A percentile compares a stretch with the other conserved stretches of the same genome.
These are phyloP conservation scores for Lantana camara DNA, from an alignment of 257 asterid species.

Conservation along the genomic window DNA sequence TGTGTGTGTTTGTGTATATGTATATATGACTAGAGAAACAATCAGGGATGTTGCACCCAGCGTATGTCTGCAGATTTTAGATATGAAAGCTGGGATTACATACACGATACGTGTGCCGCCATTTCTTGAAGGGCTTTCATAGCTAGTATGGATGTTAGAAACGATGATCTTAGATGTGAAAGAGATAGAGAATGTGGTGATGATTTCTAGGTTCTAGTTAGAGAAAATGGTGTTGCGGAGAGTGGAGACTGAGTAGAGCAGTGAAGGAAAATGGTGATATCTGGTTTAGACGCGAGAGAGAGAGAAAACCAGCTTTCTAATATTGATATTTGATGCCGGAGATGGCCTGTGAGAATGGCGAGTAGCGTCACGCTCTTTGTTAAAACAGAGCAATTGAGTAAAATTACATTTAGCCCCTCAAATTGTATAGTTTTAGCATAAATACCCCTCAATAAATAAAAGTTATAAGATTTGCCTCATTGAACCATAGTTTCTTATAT, in stretches of 20 bases:
- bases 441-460: not conserved
- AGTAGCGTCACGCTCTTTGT: conserved; percentile 25
- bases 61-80: not conserved
- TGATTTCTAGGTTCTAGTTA: conserved; percentile 26
- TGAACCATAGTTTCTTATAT: too few relatives aligned
- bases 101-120: conserved; percentile 20
- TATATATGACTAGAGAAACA: not conserved
- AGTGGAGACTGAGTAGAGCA: not conserved
- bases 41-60: not conserved
- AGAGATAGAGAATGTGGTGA: not conserved
- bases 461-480: too few relatives aligned
- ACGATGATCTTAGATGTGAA: not conserved
- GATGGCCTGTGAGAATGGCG: not conserved
- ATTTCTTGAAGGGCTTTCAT: not conserved
- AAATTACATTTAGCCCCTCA: not conserved
- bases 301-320: conserved; percentile 23
- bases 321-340: conserved; percentile 12
- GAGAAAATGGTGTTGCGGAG: conserved; percentile 28
- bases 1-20: too few relatives aligned
- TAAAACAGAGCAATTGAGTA: not conserved
- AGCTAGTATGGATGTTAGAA: not conserved
- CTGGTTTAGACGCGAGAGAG: conserved; percentile 20
- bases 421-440: not conserved
- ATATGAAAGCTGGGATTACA: conserved; percentile 12
- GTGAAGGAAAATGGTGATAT: conserved; percentile 35